A percentile compares a stretch with the other conserved stretches of the same genome.
Conservation (phyloP, 1,284 basidiomycete genomes). For the Pseudozyma thailandica region DNA sequence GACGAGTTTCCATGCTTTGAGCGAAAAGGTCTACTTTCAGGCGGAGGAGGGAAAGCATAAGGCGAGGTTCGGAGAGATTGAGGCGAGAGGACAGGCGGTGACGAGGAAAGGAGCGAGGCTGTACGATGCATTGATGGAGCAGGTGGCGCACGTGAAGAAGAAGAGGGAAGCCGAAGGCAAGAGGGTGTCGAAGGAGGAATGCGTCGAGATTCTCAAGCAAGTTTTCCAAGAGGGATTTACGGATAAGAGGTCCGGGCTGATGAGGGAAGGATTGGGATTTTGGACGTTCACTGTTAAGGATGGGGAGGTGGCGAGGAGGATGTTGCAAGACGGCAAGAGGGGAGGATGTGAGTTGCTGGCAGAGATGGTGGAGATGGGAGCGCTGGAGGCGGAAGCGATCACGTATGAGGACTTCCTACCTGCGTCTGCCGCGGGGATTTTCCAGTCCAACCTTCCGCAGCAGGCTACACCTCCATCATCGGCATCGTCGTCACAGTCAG, state of each 20-base stretch:
- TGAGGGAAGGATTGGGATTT: conserved; percentile 64
- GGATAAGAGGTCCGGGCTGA: conserved; percentile 61
- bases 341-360: conserved; percentile 20
- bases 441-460: conserved; percentile 67
- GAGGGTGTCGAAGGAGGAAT: conserved; percentile 36
- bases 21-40: conserved; percentile 68
- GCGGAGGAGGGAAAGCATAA: conserved; percentile 61
- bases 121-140: conserved; percentile 39
- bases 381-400: conserved; percentile 65
- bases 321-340: conserved; percentile 2
- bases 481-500: background rate
- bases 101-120: conserved; percentile 66
- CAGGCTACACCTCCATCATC: background rate
- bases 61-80: conserved; percentile 71
- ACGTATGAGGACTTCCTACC: conserved; percentile 71
- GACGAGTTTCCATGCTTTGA: conserved; percentile 69
- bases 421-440: conserved; percentile 70
- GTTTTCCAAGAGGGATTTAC: conserved; percentile 66
- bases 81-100: conserved; percentile 69
- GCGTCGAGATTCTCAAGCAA: conserved; percentile 36
- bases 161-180: conserved; percentile 48
- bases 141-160: conserved; percentile 63
- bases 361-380: conserved; percentile 61
- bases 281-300: conserved; percentile 39
- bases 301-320: conserved; percentile 4